Base-by-base conservation (phyloP, 2,329 filamentous ascomycete species). In the Cercospora zeae-maydis region DNA sequence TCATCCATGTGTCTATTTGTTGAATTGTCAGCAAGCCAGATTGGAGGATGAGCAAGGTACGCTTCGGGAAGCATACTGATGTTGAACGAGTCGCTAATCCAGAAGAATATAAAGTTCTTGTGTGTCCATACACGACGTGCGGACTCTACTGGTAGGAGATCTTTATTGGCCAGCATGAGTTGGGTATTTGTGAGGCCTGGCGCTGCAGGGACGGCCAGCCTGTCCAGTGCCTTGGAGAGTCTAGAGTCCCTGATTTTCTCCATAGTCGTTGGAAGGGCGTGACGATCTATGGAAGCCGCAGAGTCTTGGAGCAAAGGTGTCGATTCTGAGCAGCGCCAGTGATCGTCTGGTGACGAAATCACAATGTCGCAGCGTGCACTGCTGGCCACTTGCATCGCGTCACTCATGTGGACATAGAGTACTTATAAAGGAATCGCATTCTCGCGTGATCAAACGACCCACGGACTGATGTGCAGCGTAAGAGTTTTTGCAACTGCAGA, bases 41-140 rank as follows among this genome's bases (percentile, higher is more conserved):
- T 13, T 31, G 19, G 13, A 11, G 2, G n/a, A 14, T 10, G 69
- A 70, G 56, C 69, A 13, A 57, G 36, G 19, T 13, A 16, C 4
- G 33, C 14, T 24, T 10, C 10, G 16, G 9, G 7, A 8, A 1
- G 33, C 57, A 37, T 59, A 59, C 57, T 72, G 81, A 95, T 91
- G 75, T 93, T 93, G 79, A 93, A 92, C 0, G 86, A 89, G 77
- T 93, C 90, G 31, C 90, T 88, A 71, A 93, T 84, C 91, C 91
- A 93, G 74, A 95, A 75, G 13, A 86, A 90, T 42, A 96, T 89
- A 74, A 92, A 96, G 76, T 96, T 96, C 86, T 89, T 92, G 31
- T 89, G 80, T 16, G 87, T 87, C 92, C 93, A 97, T 83, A 91
- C 86, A 59, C 93, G 86, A 62, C 91, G 86, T 67, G 85, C 86